phyloP scores from a whole-genome alignment of 257 asterid species.

The Nicotiana attenuata region DNA sequence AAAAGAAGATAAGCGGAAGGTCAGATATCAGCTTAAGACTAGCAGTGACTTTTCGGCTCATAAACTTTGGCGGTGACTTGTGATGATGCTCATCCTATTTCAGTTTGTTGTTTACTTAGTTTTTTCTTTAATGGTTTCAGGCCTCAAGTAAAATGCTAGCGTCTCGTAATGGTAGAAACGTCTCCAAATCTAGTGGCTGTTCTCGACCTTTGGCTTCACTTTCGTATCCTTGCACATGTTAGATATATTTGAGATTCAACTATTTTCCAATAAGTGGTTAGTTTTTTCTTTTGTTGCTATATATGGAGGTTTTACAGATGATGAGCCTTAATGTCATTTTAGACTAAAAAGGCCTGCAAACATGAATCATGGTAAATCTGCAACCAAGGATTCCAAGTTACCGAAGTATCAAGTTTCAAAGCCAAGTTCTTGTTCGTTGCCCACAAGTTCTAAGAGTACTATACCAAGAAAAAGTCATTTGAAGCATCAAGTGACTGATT shows the following conservation, averaged over 20 bases:
- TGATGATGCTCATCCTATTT: slow-evolving; percentile 25
- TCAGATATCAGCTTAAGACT: slow-evolving; percentile 10
- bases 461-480: slow-evolving; percentile 31
- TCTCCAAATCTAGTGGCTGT: slow-evolving; percentile 36
- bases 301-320: slow-evolving; percentile 13
- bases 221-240: slow-evolving; percentile 64
- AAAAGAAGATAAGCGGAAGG: slow-evolving; percentile 27
- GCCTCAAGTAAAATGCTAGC: slow-evolving; percentile 30
- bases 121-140: slow-evolving; percentile 30
- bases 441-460: slow-evolving; percentile 29
- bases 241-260: not conserved
- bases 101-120: slow-evolving; percentile 12
- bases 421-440: slow-evolving; percentile 39
- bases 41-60: not conserved
- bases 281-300: slow-evolving; percentile 10
- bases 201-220: slow-evolving; percentile 52
- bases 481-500: slow-evolving; percentile 52
- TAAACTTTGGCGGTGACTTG: slow-evolving; percentile 23
- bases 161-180: slow-evolving; percentile 32
- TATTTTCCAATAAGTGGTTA: slow-evolving; percentile 2
- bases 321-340: slow-evolving; percentile 46
- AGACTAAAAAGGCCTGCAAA: slow-evolving; percentile 74
- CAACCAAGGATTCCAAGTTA: slow-evolving; percentile 52
- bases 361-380: slow-evolving; percentile 40
- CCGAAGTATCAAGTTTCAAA: slow-evolving; percentile 52